phyloP scores from a whole-genome alignment of 2,329 filamentous ascomycete genomes.

The Cercospora sesami region DNA sequence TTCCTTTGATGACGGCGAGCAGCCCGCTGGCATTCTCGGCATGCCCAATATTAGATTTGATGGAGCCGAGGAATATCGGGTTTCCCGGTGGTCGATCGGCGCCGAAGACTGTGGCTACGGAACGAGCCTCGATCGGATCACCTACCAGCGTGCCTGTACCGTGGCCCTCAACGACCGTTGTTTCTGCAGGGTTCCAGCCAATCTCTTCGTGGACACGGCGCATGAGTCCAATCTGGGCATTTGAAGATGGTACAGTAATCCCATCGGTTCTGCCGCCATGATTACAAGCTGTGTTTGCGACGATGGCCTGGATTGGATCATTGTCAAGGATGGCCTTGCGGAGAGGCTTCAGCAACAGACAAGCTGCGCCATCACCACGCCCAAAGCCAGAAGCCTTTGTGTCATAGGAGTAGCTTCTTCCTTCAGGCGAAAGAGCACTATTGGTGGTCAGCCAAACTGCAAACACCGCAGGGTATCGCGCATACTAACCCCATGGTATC shows the following conservation, averaged over 20 bases:
- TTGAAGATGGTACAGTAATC: constrained; percentile 33
- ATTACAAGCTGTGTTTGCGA: constrained; percentile 35
- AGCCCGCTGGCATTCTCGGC: constrained; percentile 54
- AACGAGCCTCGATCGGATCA: constrained; percentile 18
- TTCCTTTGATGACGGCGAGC: constrained; percentile 48
- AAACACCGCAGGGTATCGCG: background rate
- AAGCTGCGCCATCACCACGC: constrained; percentile 56
- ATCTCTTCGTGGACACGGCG: background rate
- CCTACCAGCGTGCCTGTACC: constrained; percentile 33
- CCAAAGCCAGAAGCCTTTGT: constrained; percentile 51
- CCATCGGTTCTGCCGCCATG: constrained; percentile 40
- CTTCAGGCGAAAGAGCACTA: background rate
- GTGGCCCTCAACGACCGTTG: constrained; percentile 34
- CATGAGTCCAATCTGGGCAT: constrained; percentile 7
- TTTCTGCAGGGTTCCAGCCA: background rate
- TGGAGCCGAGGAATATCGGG: constrained; percentile 33
- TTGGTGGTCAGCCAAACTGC: background rate
- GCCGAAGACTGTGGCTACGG: constrained; percentile 4
- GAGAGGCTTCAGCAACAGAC: constrained; percentile 48
- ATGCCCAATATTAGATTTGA: constrained; percentile 47
- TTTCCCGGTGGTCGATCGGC: background rate
- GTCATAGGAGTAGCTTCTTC: constrained; percentile 32
- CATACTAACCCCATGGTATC: constrained; percentile 5
- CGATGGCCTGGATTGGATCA: constrained; percentile 46
- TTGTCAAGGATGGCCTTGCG: constrained; percentile 48